Evolutionary conservation across 345 rosid species (phyloP).

Genomic region (Abelmoschus esculentus): DNA sequence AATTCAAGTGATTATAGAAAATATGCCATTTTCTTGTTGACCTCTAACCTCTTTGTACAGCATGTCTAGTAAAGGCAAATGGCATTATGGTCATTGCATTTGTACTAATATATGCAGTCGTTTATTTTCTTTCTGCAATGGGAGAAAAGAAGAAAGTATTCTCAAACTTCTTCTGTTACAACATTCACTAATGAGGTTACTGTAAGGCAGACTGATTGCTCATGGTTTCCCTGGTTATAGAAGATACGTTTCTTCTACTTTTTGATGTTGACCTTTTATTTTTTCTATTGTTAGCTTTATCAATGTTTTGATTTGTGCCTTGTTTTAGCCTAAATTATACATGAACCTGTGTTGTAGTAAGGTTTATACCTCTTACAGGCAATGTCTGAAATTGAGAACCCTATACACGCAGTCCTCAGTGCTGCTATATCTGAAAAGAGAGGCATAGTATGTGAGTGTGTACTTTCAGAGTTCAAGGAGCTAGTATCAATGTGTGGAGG

Average conservation of each 20-base stretch:
- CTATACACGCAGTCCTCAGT: constrained; percentile 42
- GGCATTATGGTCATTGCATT: neutral
- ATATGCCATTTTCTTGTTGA: neutral
- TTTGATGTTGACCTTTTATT: neutral
- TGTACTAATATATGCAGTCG: neutral
- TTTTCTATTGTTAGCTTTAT: neutral
- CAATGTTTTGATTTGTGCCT: neutral
- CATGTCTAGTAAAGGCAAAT: neutral
- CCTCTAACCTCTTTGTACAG: neutral
- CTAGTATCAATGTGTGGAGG: constrained; percentile 68
- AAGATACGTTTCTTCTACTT: neutral
- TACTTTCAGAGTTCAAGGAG: constrained; percentile 55
- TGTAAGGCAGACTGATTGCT: neutral
- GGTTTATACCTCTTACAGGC: constrained; percentile 30
- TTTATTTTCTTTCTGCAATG: neutral
- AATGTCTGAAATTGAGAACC: constrained; percentile 52
- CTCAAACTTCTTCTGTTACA: neutral
- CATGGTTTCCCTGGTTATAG: neutral
- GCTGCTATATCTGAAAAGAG: constrained; percentile 34
- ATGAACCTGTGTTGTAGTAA: neutral
- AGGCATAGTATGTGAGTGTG: constrained; percentile 59
- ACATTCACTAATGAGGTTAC: neutral
- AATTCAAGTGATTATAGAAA: neutral
- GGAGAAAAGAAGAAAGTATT: neutral
- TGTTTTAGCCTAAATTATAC: neutral